Evolutionary conservation across 257 asterid genomes (phyloP).

Genomic region (Eustoma russellianum): DNA sequence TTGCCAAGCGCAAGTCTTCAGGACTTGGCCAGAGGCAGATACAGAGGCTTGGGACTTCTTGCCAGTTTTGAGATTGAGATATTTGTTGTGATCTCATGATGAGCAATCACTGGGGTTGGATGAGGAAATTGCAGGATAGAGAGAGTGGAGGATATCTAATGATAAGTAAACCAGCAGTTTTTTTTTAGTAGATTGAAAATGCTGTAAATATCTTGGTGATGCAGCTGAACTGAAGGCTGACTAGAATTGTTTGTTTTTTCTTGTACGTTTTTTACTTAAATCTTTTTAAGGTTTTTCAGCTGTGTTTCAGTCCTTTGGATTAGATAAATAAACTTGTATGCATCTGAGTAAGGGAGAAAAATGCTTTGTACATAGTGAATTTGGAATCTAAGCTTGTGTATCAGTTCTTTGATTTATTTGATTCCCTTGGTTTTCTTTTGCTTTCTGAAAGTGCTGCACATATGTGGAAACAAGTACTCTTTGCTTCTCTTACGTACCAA

Average conservation of each 20-base stretch:
- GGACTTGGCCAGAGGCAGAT: conserved; percentile 62
- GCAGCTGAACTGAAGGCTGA: conserved; percentile 22
- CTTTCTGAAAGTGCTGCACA: too few relatives aligned
- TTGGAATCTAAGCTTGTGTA: neutral
- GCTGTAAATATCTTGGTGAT: conserved; percentile 52
- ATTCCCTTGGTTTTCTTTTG: neutral
- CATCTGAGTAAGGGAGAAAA: conserved; percentile 12
- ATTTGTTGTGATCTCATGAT: conserved; percentile 11
- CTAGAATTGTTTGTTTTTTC: conserved; percentile 25
- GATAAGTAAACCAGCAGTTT: conserved; percentile 9
- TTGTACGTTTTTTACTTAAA: conserved; percentile 7
- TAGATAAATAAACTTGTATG: conserved; percentile 61
- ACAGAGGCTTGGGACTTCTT: conserved; percentile 98
- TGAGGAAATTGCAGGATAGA: conserved; percentile 31
- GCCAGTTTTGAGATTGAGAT: conserved; percentile 79
- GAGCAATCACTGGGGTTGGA: conserved; percentile 17
- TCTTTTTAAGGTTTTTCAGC: conserved; percentile 6
- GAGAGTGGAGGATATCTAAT: conserved; percentile 15
- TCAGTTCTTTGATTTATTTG: too few relatives aligned
- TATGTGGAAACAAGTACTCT: too few relatives aligned
- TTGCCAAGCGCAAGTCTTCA: conserved; percentile 48
- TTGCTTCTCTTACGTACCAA: too few relatives aligned
- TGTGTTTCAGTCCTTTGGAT: conserved; percentile 19
- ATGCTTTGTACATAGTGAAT: conserved; percentile 20
- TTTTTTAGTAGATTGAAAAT: conserved; percentile 17